Base-by-base conservation (phyloP, 495 filamentous ascomycete genomes). In the Ramalina intermedia region DNA sequence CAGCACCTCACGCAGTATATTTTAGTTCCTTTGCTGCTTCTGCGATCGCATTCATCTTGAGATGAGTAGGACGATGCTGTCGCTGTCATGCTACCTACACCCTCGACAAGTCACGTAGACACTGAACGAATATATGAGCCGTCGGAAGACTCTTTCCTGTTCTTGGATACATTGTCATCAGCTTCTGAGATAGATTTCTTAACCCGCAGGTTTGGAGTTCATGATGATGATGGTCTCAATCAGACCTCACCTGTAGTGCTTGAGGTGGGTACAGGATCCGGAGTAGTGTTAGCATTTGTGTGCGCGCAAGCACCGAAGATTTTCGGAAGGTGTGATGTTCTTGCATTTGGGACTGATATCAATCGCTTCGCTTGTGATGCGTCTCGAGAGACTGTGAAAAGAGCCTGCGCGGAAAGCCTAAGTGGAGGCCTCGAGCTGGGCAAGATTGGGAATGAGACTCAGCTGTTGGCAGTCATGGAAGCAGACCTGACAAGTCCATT, bases 91-190 rank as follows among this genome's bases (percentile, higher is more conserved):
- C 79, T 96, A 14, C 88, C 88, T 8, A 98, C 90, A 11, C 91
- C 91, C 1, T 83, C 83, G 45, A 98, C 91, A 16, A 80, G 81
- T 18, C 91, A 98, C 67, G 82, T 96, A 48, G 75, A 84, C 48
- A 87, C 86, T 63, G 70, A 83, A 60, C 78, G 78, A 24, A 77
- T 96, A 56, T 98, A 98, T 66, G 85, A 94, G 60, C 91, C 91
- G 38, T 81, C 89, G 11, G 91, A 96, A 66, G 91, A 98, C 65
- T 93, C 87, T 16, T 96, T 82, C 61, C 77, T 98, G n/a, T 72
- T 98, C 33, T 75, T 98, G 23, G 91, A 98, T 68, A 91, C 87
- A 0, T 71, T 98, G 24, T 86, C 87, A n/a, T 80, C 81, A 4
- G 37, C 66, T 9, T 60, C 73, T 12, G 85, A 94, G 64, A 82